A percentile compares a stretch with the other conserved stretches of the same genome.
Conservation (phyloP, 495 filamentous ascomycete species). For the Halenospora varia region DNA sequence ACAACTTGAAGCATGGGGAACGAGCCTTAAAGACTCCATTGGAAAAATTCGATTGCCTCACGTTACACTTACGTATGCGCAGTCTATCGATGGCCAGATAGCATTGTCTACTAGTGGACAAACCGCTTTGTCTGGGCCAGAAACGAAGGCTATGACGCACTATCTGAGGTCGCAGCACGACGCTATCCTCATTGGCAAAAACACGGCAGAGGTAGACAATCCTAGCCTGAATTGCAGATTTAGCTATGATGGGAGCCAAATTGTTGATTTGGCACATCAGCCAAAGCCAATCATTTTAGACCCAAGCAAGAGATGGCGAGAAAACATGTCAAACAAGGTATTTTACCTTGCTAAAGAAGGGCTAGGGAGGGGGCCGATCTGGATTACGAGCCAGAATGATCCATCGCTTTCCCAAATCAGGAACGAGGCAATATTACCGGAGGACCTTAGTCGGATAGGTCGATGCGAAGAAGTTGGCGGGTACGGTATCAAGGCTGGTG, state of each 20-base stretch:
- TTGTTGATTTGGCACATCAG: slow-evolving; percentile 40
- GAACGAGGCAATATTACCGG: slow-evolving; percentile 26
- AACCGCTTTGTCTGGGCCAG: slow-evolving; percentile 73
- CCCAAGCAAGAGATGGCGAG: slow-evolving; percentile 63
- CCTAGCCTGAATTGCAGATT: slow-evolving; percentile 78
- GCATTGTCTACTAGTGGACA: slow-evolving; percentile 70
- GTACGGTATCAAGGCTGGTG: slow-evolving; percentile 33
- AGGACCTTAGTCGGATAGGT: slow-evolving; percentile 19
- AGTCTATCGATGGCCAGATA: slow-evolving; percentile 80
- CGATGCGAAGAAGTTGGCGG: slow-evolving; percentile 32
- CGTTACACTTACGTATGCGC: slow-evolving; percentile 77
- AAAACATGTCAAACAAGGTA: slow-evolving; percentile 40
- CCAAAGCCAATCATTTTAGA: slow-evolving; percentile 79
- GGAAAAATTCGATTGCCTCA: slow-evolving; percentile 9
- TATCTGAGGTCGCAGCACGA: slow-evolving; percentile 78
- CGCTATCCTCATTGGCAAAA: slow-evolving; percentile 79
- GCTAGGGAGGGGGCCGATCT: slow-evolving; percentile 66
- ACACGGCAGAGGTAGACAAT: slow-evolving; percentile 80
- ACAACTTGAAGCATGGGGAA: not conserved
- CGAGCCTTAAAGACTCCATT: not conserved
- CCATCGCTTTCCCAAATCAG: slow-evolving; percentile 12
- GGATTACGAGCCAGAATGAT: slow-evolving; percentile 49
- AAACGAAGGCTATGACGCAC: slow-evolving; percentile 88
- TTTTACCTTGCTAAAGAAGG: slow-evolving; percentile 59
- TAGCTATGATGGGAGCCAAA: slow-evolving; percentile 49